phyloP scores from a whole-genome alignment of 225 moss, liverwort and hornwort genomes.

The Polytrichum commune region DNA sequence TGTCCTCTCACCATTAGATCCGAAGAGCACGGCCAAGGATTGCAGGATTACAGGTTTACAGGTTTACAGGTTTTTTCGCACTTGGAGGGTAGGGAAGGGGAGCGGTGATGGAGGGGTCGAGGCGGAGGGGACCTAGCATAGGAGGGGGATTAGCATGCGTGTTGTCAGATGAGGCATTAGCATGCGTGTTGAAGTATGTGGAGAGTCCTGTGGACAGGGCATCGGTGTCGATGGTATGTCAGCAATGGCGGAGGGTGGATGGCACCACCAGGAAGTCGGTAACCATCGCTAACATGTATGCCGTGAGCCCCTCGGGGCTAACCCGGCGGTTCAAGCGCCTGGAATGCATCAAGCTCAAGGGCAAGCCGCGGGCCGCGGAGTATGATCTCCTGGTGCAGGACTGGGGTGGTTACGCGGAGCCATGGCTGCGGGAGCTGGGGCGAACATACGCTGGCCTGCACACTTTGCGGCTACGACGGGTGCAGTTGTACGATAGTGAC shows the following conservation, averaged over 20 bases:
- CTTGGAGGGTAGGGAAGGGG: background rate
- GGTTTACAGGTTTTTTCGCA: background rate
- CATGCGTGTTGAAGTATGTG: slow-evolving; percentile 56
- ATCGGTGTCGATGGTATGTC: slow-evolving; percentile 72
- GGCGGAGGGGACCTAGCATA: slow-evolving; percentile 12
- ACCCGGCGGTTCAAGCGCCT: slow-evolving; percentile 58
- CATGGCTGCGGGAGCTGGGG: slow-evolving; percentile 39
- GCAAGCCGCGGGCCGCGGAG: slow-evolving; percentile 52
- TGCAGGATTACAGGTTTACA: too few species aligned
- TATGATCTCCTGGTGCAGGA: slow-evolving; percentile 29
- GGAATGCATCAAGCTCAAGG: slow-evolving; percentile 38
- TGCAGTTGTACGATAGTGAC: slow-evolving; percentile 27
- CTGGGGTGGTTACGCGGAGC: slow-evolving; percentile 50
- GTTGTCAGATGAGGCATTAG: slow-evolving; percentile 71
- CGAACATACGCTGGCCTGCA: slow-evolving; percentile 24
- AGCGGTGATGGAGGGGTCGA: slow-evolving; percentile 18
- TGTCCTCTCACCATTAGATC: too few species aligned
- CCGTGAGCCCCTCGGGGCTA: slow-evolving; percentile 45
- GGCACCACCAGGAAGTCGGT: slow-evolving; percentile 72
- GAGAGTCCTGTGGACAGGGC: slow-evolving; percentile 64
- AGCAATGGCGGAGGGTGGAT: slow-evolving; percentile 83
- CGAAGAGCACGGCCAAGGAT: too few species aligned
- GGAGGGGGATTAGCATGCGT: slow-evolving; percentile 13
- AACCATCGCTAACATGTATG: slow-evolving; percentile 68
- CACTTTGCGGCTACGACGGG: slow-evolving; percentile 43